Evolutionary conservation across 305 asterid species (phyloP).

Genomic region (Solanum hybrid): DNA sequence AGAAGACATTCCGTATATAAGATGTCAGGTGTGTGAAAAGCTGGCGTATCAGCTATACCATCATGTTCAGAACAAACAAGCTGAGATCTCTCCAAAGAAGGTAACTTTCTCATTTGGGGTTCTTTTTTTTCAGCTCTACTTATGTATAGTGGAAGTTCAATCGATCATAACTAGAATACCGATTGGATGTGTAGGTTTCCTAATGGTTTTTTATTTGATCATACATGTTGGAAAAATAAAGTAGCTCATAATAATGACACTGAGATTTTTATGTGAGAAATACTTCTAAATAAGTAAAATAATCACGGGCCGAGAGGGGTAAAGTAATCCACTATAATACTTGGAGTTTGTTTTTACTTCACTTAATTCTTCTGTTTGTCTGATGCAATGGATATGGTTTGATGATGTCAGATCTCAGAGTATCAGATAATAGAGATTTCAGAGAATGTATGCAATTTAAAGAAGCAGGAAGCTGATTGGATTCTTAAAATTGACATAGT

Average conservation of each 20-base stretch:
- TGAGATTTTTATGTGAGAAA: not conserved
- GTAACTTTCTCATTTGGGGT: constrained; percentile 25
- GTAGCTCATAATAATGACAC: not conserved
- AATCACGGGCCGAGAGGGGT: not conserved
- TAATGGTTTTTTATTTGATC: not conserved
- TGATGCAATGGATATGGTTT: not conserved
- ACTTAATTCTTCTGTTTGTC: not conserved
- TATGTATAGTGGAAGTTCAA: not conserved
- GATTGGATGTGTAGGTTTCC: not conserved
- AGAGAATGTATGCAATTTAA: constrained; percentile 92
- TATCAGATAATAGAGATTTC: constrained; percentile 82
- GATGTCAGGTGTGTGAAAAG: constrained; percentile 76
- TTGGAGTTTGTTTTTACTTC: not conserved
- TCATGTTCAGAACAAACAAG: constrained; percentile 65
- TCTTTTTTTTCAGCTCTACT: not conserved
- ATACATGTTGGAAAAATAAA: not conserved
- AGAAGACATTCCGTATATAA: constrained; percentile 76
- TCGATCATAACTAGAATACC: not conserved
- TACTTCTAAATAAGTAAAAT: not conserved
- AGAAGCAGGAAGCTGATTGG: constrained; percentile 98
- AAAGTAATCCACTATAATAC: not conserved
- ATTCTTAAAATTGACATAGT: constrained; percentile 90
- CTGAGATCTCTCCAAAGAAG: constrained; percentile 68
- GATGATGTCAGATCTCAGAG: constrained; percentile 63
- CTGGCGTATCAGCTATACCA: constrained; percentile 50